Conservation (phyloP, 2,329 filamentous ascomycete genomes). For the Penicillium sp. region DNA sequence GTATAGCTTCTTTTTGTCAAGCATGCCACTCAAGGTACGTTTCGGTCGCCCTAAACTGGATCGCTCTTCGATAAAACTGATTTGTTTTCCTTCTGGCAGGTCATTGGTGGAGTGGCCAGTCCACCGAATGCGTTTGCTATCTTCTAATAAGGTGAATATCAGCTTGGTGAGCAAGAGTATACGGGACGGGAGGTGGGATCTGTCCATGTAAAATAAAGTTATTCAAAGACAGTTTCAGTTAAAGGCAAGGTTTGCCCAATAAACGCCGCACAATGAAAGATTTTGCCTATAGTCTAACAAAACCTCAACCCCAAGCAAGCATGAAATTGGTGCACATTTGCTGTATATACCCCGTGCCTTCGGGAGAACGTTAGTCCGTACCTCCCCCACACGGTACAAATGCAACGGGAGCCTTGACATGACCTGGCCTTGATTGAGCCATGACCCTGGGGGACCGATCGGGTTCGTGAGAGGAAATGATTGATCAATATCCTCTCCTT, state of each 20-base stretch:
- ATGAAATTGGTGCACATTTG: background rate
- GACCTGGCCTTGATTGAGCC: background rate
- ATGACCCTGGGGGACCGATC: background rate
- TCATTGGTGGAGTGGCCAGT: conserved; percentile 26
- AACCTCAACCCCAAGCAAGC: background rate
- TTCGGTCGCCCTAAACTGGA: background rate
- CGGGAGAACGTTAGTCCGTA: conserved; percentile 19
- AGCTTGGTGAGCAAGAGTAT: background rate
- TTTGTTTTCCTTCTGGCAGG: conserved; percentile 10
- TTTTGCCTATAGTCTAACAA: background rate
- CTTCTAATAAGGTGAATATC: conserved; percentile 10
- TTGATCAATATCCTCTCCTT: conserved; percentile 20
- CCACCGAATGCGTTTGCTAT: conserved; percentile 29
- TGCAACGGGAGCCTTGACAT: conserved; percentile 1
- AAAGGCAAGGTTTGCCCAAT: no score
- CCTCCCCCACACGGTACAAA: conserved; percentile 7
- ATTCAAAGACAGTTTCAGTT: background rate
- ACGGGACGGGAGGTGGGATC: background rate
- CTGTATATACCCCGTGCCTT: background rate
- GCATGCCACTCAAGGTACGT: conserved; percentile 34
- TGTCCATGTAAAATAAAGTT: background rate
- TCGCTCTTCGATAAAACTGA: background rate
- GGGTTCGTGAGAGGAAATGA: conserved; percentile 10
- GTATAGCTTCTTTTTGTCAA: conserved; percentile 38
- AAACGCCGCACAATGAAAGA: background rate